Conservation (phyloP, 2,329 filamentous ascomycete species). For the Colletotrichum agaves region DNA sequence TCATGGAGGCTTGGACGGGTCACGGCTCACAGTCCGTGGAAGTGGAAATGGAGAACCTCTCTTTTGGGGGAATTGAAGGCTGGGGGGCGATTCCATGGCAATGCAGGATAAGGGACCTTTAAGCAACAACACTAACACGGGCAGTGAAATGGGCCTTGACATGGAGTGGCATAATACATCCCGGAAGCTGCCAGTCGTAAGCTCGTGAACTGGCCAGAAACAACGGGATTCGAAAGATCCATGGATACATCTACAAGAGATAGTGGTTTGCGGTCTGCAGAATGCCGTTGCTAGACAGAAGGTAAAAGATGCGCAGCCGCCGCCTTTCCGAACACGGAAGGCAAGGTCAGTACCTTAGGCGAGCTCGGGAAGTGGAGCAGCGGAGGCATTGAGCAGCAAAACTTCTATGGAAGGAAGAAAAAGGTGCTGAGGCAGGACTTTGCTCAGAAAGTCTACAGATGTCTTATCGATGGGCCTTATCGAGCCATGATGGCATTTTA, state of each 20-base stretch:
- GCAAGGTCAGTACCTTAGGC: background rate
- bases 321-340: slow-evolving; percentile 31
- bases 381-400: background rate
- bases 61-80: background rate
- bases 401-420: background rate
- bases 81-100: background rate
- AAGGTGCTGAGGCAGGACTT: too few relatives aligned
- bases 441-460: background rate
- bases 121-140: background rate
- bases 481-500: slow-evolving; percentile 38
- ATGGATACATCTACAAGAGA: too few relatives aligned
- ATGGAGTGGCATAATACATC: too few relatives aligned
- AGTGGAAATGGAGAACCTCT: background rate
- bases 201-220: too few relatives aligned
- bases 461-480: slow-evolving; percentile 38
- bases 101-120: background rate
- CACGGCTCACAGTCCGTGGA: background rate
- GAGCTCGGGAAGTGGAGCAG: slow-evolving; percentile 27
- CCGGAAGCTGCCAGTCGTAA: too few relatives aligned
- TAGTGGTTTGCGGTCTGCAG: background rate
- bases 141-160: background rate
- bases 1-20: background rate
- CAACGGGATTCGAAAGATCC: too few relatives aligned
- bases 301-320: slow-evolving; percentile 12
- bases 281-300: background rate